Evolutionary conservation across 352 stramenopile species (phyloP).

Genomic region (Phytophthora podocarpi): DNA sequence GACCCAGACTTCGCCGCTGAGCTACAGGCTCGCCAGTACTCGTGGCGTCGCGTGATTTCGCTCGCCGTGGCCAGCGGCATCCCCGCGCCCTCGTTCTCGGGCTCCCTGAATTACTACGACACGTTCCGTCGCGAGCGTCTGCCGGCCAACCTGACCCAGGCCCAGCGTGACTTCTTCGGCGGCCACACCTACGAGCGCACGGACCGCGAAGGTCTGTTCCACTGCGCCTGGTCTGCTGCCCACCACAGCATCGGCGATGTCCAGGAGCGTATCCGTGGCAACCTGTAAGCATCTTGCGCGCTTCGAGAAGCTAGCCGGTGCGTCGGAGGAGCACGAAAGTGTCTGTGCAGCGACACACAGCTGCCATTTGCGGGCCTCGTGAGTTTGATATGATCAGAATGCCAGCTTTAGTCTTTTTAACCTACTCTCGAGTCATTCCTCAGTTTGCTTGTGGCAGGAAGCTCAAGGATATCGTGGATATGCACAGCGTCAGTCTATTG

Average conservation of each 20-base stretch:
- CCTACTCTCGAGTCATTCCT: too few relatives aligned
- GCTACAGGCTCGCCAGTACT: conserved; percentile 94
- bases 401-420: conserved; percentile 34
- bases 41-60: conserved; percentile 97
- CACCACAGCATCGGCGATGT: conserved; percentile 98
- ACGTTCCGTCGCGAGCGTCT: conserved; percentile 95
- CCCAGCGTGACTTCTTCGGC: conserved; percentile 99
- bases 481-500: conserved; percentile 1
- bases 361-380: conserved; percentile 25
- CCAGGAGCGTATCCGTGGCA: conserved; percentile 91
- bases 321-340: conserved; percentile 9
- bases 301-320: conserved; percentile 10
- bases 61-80: conserved; percentile 96
- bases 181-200: conserved; percentile 98
- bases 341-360: conserved; percentile 18
- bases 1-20: conserved; percentile 96
- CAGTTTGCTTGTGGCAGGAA: conserved; percentile 9
- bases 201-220: conserved; percentile 94
- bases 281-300: conserved; percentile 70
- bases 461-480: too few relatives aligned
- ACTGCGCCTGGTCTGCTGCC: conserved; percentile 97
- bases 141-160: conserved; percentile 97
- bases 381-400: conserved; percentile 44
- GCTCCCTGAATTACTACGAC: conserved; percentile 98
- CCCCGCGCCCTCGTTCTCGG: conserved; percentile 90